Base-by-base conservation (phyloP, 2,329 filamentous ascomycete species). In the Colletotrichum cuscutae region DNA sequence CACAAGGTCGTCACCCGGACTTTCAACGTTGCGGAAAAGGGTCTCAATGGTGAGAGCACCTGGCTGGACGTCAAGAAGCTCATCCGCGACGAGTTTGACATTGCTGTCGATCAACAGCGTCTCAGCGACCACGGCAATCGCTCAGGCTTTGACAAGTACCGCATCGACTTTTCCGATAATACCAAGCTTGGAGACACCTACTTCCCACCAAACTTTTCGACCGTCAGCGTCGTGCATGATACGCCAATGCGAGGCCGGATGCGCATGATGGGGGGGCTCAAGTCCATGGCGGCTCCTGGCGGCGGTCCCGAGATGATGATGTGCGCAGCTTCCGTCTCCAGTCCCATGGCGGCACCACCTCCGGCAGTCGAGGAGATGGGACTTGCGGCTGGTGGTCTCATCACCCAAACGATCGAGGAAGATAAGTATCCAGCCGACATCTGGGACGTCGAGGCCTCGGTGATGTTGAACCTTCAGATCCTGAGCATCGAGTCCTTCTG, bases 401-500 rank as follows among this genome's bases (percentile, higher is more conserved):
- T 86, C 69, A 80, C 80, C 12, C 84, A 87, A 74, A 76, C 76
- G 9, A 84, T 86, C 63, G 19, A 76, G 0, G 28, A 66, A 11
- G 84, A 86, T 68, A 59, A 65, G 2, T 26, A 79, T 7, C 52
- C 56, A 1, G 72, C 75, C 49, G 62, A 74, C 1, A 70, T 65
- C 2, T 85, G 82, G 83, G 77, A 85, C 58, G 46, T 63, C 1
- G 72, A 75, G 1, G 76, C 74, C 1, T 75, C 71, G 3, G 74
- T 76, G 13, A 72, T 82, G 49, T 79, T 85, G 75, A 84, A 84
- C 67, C 76, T 84, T 1, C 82, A 85, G 65, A 80, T 85, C 22
- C 76, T 86, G 54, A 83, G 85, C 73, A 78, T 81, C 3, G 68
- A 67, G 0, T 61, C 66, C 6, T 86, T 84, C 76, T 49, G 78